Percentiles rank a stretch among this genome's conserved stretches.
phyloP scores from a whole-genome alignment of 2,329 filamentous ascomycete species.

The Cercospora zeae-maydis region DNA sequence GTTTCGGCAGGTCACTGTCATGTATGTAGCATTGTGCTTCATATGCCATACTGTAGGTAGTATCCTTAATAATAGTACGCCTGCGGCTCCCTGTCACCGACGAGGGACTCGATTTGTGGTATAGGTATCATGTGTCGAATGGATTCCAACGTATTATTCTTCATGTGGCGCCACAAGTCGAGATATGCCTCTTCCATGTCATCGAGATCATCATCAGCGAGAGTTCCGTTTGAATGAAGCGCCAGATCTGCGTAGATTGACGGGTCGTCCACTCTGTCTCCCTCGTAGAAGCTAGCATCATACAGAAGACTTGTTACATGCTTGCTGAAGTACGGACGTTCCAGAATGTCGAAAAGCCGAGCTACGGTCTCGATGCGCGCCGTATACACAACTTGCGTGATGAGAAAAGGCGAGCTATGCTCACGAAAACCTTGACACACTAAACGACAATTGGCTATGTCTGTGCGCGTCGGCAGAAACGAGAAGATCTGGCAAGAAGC shows the following conservation, averaged over 20 bases:
- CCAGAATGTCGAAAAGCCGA: constrained; percentile 9
- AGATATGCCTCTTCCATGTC: neutral
- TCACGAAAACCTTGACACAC: constrained; percentile 14
- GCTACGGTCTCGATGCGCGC: constrained; percentile 8
- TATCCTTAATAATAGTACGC: neutral
- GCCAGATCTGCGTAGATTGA: neutral
- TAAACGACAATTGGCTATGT: constrained; percentile 13
- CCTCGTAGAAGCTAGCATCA: constrained; percentile 18
- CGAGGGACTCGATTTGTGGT: neutral
- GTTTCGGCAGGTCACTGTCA: neutral
- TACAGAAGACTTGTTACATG: constrained; percentile 17
- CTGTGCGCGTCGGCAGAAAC: neutral
- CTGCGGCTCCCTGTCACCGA: neutral
- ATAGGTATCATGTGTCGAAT: neutral
- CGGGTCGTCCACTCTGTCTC: neutral
- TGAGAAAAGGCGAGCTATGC: constrained; percentile 20
- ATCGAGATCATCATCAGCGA: neutral
- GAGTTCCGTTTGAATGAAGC: neutral
- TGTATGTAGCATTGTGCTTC: neutral
- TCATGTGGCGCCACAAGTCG: neutral
- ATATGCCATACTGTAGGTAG: neutral
- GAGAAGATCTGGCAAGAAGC: constrained; percentile 14
- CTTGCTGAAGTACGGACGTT: constrained; percentile 18
- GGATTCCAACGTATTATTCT: neutral
- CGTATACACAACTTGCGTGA: constrained; percentile 15